Percentiles rank a stretch among this genome's conserved stretches.
Evolutionary conservation across 148 eudicot species (phyloP).

Genomic region (Cornus suecica): DNA sequence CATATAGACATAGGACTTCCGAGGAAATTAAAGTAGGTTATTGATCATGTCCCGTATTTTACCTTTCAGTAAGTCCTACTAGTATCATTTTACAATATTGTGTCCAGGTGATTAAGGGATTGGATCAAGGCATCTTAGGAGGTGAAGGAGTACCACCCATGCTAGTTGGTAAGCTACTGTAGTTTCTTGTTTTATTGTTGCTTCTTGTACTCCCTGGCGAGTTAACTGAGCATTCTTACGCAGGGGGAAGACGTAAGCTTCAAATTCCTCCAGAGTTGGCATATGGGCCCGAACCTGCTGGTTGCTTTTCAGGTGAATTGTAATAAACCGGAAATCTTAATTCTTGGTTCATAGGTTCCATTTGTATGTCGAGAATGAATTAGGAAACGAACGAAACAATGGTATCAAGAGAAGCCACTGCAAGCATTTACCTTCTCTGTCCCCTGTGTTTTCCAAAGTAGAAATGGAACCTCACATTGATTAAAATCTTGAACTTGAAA

Average conservation of each 20-base stretch:
- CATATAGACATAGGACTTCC: background rate
- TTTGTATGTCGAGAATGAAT: background rate
- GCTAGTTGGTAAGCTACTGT: constrained; percentile 56
- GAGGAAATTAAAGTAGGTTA: background rate
- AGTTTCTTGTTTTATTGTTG: background rate
- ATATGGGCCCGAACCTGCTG: constrained; percentile 94
- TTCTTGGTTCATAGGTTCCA: background rate
- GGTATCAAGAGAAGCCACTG: background rate
- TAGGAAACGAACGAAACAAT: background rate
- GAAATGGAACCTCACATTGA: too few relatives aligned
- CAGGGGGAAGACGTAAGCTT: constrained; percentile 87
- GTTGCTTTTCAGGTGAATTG: constrained; percentile 78
- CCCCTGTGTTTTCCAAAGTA: background rate
- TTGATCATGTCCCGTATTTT: background rate
- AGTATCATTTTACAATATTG: background rate
- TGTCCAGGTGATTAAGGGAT: constrained; percentile 70
- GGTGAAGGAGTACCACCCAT: constrained; percentile 92
- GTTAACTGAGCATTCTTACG: constrained; percentile 8
- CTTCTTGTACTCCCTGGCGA: background rate
- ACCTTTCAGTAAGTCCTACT: background rate
- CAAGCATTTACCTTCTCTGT: background rate
- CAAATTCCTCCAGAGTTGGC: constrained; percentile 85
- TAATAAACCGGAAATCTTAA: background rate
- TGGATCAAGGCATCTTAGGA: constrained; percentile 91
- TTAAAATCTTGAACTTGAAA: background rate